Percentiles rank a stretch among this genome's conserved stretches.
Evolutionary conservation across 352 stramenopile species (phyloP).

Genomic region (Pythium insidiosum): DNA sequence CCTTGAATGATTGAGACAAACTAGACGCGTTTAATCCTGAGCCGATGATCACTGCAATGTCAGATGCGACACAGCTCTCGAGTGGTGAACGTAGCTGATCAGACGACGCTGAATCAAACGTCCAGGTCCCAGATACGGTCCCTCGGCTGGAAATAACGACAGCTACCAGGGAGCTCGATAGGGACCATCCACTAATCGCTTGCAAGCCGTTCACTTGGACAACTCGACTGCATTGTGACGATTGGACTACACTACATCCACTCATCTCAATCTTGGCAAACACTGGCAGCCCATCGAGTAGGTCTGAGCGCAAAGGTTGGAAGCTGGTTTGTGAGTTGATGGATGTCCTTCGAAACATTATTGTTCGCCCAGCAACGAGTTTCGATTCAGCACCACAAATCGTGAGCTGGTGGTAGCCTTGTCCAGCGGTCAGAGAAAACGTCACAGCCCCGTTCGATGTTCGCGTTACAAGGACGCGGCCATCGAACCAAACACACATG

Average conservation of each 20-base stretch:
- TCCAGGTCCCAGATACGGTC: too few species aligned
- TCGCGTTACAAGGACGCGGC: conserved; percentile 13
- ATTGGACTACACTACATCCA: too few species aligned
- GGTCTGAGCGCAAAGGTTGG: conserved; percentile 35
- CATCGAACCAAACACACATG: conserved; percentile 24
- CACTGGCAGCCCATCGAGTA: conserved; percentile 31
- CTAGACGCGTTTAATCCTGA: too few species aligned
- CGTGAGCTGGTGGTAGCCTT: conserved; percentile 24
- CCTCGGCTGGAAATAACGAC: too few species aligned
- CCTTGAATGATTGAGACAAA: conserved; percentile 2
- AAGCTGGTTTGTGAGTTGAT: conserved; percentile 5
- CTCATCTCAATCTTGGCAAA: too few species aligned
- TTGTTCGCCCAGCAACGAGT: conserved; percentile 23
- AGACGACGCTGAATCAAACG: too few species aligned
- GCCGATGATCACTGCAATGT: too few species aligned
- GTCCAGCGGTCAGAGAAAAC: conserved; percentile 32
- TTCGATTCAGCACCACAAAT: conserved; percentile 38
- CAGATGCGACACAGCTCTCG: too few species aligned
- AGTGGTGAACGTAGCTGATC: too few species aligned
- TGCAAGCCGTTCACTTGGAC: conserved; percentile 13
- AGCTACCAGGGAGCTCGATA: too few species aligned
- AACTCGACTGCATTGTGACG: conserved; percentile 12
- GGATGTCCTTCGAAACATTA: conserved; percentile 36
- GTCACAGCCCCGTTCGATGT: conserved; percentile 17
- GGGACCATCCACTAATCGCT: too few species aligned